phyloP scores from a whole-genome alignment of 768 basidiomycete genomes.

The Kondoa malvinella region DNA sequence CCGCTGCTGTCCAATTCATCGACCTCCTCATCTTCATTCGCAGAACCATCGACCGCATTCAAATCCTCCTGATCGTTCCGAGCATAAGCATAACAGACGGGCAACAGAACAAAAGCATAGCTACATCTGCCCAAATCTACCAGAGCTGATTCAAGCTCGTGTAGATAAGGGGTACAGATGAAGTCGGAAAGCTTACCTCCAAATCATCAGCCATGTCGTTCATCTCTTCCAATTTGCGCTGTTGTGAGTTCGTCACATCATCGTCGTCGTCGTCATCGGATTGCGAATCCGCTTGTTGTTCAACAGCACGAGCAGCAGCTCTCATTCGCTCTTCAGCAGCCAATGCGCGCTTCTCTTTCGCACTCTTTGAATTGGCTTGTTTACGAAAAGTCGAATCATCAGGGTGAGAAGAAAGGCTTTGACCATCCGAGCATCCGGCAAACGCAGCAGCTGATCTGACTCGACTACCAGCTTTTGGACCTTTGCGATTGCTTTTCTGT shows the following conservation, averaged over 20 bases:
- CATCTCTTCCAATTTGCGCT: neutral
- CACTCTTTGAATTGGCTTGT: neutral
- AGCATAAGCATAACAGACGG: too few relatives aligned
- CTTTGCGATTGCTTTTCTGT: neutral
- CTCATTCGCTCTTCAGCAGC: neutral
- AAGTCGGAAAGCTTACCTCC: neutral
- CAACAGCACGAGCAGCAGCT: neutral
- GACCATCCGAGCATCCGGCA: neutral
- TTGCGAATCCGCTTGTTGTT: neutral
- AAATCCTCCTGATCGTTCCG: neutral
- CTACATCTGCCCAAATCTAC: neutral
- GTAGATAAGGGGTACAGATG: neutral
- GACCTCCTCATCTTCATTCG: neutral
- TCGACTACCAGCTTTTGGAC: slow-evolving; percentile 4
- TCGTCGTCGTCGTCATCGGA: slow-evolving; percentile 1
- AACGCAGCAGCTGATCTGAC: neutral
- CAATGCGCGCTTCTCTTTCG: neutral
- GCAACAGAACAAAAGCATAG: too few relatives aligned
- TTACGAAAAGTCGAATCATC: slow-evolving; percentile 1
- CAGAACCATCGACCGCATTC: neutral
- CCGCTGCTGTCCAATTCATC: neutral
- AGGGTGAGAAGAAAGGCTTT: neutral
- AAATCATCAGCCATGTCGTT: neutral
- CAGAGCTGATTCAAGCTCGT: neutral
- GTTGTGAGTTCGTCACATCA: neutral